These are phyloP conservation scores for Nigrospora oryzae DNA, from an alignment of 2,329 filamentous ascomycete species.

Conservation along the genomic window DNA sequence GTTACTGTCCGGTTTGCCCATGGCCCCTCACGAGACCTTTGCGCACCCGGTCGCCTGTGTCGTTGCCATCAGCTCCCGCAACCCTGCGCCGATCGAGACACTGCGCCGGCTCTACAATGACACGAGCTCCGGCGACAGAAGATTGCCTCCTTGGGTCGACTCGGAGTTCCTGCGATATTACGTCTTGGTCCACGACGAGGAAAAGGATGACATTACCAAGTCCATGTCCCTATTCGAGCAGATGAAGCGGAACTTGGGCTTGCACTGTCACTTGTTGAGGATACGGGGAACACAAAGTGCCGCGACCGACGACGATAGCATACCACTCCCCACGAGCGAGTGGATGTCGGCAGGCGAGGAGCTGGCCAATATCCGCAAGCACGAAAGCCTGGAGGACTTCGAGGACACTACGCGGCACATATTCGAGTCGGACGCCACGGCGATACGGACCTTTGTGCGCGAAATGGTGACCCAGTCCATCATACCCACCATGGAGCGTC, in stretches of 20 bases:
- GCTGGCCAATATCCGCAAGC: constrained; percentile 60
- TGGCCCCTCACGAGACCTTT: constrained; percentile 86
- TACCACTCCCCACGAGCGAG: constrained; percentile 70
- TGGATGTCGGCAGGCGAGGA: constrained; percentile 89
- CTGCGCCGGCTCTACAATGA: constrained; percentile 75
- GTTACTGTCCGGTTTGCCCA: constrained; percentile 68
- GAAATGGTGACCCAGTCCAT: constrained; percentile 95
- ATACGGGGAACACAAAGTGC: constrained; percentile 78
- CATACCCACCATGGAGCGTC: constrained; percentile 91
- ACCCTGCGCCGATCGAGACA: constrained; percentile 75
- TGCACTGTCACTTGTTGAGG: constrained; percentile 88
- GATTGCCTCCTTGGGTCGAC: constrained; percentile 77
- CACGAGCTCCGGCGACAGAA: constrained; percentile 68
- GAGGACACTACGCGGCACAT: constrained; percentile 70
- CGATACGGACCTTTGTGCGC: constrained; percentile 80
- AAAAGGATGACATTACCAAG: constrained; percentile 83
- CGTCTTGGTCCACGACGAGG: constrained; percentile 92
- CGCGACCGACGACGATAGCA: constrained; percentile 84
- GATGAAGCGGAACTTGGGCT: constrained; percentile 97
- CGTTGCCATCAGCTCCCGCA: constrained; percentile 89
- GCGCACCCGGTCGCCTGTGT: constrained; percentile 90
- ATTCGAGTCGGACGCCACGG: constrained; percentile 85
- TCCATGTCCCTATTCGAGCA: constrained; percentile 90
- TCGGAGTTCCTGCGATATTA: constrained; percentile 93
- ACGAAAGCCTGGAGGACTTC: constrained; percentile 61